These are phyloP conservation scores for Monilinia fructicola DNA, from an alignment of 2,329 filamentous ascomycete species.

Conservation along the genomic window DNA sequence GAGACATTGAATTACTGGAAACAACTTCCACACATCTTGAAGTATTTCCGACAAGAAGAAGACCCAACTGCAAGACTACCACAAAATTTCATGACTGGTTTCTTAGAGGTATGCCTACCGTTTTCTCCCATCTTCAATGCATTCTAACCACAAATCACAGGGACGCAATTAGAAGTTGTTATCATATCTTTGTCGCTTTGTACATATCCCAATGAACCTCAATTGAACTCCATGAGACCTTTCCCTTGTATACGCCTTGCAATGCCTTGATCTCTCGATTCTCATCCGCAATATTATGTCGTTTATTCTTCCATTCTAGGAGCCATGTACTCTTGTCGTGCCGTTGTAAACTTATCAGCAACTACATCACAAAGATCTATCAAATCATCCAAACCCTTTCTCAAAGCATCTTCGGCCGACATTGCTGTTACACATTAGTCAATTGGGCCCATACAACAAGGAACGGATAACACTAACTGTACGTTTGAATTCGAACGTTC, in stretches of 20 bases:
- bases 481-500: conserved; percentile 97
- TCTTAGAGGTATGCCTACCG: conserved; percentile 68
- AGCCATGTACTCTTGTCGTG: conserved; percentile 52
- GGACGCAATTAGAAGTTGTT: conserved; percentile 38
- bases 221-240: conserved; percentile 30
- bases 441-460: background rate
- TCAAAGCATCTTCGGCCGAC: conserved; percentile 78
- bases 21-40: conserved; percentile 91
- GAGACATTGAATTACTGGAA: conserved; percentile 99
- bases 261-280: conserved; percentile 30
- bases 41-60: conserved; percentile 91
- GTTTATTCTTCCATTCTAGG: conserved; percentile 27
- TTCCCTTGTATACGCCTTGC: conserved; percentile 35
- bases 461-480: conserved; percentile 59
- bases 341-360: conserved; percentile 78
- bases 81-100: conserved; percentile 87
- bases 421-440: conserved; percentile 56
- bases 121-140: conserved; percentile 82
- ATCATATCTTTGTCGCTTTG: conserved; percentile 35
- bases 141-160: conserved; percentile 42
- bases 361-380: conserved; percentile 93
- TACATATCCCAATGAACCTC: conserved; percentile 40
- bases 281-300: conserved; percentile 16
- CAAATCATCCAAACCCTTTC: conserved; percentile 86
- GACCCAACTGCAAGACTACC: conserved; percentile 75